Evolutionary conservation across 805 yeast species (phyloP), one percentile per base, ranked within the genome.

Genomic region (Wickerhamomyces xylosicus): DNA sequence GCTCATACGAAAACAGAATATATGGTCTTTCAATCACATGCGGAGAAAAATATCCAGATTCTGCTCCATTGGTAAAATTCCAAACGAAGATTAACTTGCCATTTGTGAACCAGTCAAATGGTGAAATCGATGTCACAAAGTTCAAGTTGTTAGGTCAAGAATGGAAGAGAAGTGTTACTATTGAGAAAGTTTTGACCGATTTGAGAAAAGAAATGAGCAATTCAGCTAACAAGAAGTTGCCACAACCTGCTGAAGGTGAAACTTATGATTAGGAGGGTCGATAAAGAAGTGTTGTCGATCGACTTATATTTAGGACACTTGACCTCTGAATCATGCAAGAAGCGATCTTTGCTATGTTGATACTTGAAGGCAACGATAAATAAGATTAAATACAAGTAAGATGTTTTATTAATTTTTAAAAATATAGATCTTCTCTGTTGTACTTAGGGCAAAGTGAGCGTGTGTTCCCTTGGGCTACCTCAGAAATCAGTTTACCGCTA

Each of bases 201-300:
- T 63, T 92, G 52, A 75, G 98, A 65, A 83, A 83, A 50, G 85
- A 79, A 48, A 90, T 92, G 97, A 95, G 95, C 2, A 61, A 74
- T 17, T 73, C 90, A 4, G 60, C 77, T 11, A 87, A 92, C 60
- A 79, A 87, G 66, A 86, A 85, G 64, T 66, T 90, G 46, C 67
- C 79, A 9, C 99, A 92, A 65, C 99, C 98, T 13, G 65, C 81
- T 10, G 99, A 92, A 65, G 97, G 97, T 9, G 62, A 81, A 29
- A 74, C 79, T 11, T 85, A 78, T 51, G 39, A 34, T 13, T 28
- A 28, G 13, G 25, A 21, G n/a, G n/a, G n/a, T n/a, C n/a, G n/a
- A n/a, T n/a, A n/a, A n/a, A n/a, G 28, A 19, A 5, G 13, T 14
- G 25, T 17, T 32, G 18, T 18, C 9, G 35, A 4, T 21, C 3